These are phyloP conservation scores for Arthrobotrys sinensis DNA, from an alignment of 2,329 filamentous ascomycete species.

Conservation along the genomic window DNA sequence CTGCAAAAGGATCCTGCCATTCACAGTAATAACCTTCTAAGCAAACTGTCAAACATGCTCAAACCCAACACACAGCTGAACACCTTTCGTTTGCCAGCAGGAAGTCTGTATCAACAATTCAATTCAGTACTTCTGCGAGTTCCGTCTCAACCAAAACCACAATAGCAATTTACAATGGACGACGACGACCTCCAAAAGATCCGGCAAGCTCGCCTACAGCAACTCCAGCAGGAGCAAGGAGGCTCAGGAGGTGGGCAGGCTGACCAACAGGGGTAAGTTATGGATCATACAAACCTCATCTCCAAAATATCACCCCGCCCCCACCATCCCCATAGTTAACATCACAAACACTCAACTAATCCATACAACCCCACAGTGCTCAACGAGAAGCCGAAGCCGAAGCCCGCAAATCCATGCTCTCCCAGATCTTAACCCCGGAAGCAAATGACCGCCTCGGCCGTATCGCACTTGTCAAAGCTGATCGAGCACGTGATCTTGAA, in stretches of 20 bases:
- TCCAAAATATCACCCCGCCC: conserved; percentile 65
- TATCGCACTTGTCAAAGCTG: conserved; percentile 95
- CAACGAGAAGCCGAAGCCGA: conserved; percentile 73
- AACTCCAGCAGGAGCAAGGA: conserved; percentile 84
- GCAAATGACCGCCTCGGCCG: conserved; percentile 93
- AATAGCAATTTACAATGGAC: conserved; percentile 31
- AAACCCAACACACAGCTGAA: background rate
- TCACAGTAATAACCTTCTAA: background rate
- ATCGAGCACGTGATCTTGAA: conserved; percentile 90
- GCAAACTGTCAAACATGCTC: conserved; percentile 2
- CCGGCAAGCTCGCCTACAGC: conserved; percentile 89
- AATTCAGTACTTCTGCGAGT: background rate
- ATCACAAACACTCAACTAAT: background rate
- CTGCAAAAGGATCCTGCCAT: background rate
- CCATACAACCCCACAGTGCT: conserved; percentile 64
- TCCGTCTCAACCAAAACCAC: conserved; percentile 5
- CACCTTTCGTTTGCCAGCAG: conserved; percentile 10
- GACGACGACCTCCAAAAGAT: conserved; percentile 74
- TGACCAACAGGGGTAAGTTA: conserved; percentile 71
- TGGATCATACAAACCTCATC: conserved; percentile 63
- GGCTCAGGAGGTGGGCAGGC: conserved; percentile 64
- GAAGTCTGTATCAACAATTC: background rate
- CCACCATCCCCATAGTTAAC: conserved; percentile 63
- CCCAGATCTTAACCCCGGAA: conserved; percentile 93
- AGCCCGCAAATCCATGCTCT: conserved; percentile 82